Base-by-base conservation (phyloP, 208 protist genomes). In the Ichthyophonus hoferi region DNA sequence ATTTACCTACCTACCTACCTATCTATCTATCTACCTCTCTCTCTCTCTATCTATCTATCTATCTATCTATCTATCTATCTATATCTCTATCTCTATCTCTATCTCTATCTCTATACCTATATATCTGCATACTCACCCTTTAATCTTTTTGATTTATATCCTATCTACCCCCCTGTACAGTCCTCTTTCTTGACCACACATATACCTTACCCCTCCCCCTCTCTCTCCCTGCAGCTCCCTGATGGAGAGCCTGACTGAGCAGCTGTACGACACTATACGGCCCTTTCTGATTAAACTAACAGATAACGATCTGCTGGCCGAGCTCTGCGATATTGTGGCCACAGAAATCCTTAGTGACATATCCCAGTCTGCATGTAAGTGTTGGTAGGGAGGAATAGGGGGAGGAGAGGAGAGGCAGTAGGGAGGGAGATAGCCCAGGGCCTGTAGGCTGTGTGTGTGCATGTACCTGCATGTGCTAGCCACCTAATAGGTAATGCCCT, bases 251-350 rank as follows among this genome's bases (percentile, higher is more conserved):
- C 0, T 85, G 33, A 85, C 81, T 12, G 81, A 85, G 0, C 14
- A 42, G 3, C 14, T 85, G 2, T 85, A 85, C 40, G 81, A 85
- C 39, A 17, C 38, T 7, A 58, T 85, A 12, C 24, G 81, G 31
- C 81, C 81, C n/a, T 37, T 41, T 85, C 81, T 85, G 2, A 85
- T 85, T 37, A 17, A 50, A 35, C 24, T 42, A 7, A 85, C 81
- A 7, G 81, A 85, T 50, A 12, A 42, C 3, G 31, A 85, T 37
- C 12, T 38, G 17, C 39, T 85, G 12, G 81, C 81, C 3, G 81
- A 85, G 81, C 40, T 85, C 33, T 85, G 81, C 33, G 81, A 85
- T 85, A 38, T 85, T 12, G 35, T 85, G 17, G 33, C 81, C 33
- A 85, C 81, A 34, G 81, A 85, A 35, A 38, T 85, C 0, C 81